phyloP scores from a whole-genome alignment of 345 rosid genomes.

The Brassica carinata region DNA sequence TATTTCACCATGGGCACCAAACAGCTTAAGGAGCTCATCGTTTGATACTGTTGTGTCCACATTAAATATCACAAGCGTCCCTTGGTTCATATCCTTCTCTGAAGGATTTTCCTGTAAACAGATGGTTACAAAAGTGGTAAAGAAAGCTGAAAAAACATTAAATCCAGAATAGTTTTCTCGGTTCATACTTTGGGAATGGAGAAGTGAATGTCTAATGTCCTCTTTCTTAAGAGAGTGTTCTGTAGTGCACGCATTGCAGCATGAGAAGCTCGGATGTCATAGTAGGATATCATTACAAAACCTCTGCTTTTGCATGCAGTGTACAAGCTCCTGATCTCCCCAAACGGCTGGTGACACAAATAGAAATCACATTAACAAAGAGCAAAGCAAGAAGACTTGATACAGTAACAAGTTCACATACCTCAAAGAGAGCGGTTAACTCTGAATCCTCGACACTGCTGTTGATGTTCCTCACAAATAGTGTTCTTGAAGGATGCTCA shows the following conservation, averaged over 20 bases:
- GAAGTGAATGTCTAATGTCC: conserved; percentile 92
- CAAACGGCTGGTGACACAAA: conserved; percentile 69
- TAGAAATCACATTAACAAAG: conserved; percentile 17
- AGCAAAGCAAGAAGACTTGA: neutral
- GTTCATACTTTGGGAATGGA: conserved; percentile 93
- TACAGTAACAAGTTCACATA: conserved; percentile 26
- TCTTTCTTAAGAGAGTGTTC: conserved; percentile 83
- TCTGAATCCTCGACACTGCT: conserved; percentile 93
- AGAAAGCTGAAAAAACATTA: conserved; percentile 12
- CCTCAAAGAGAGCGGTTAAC: conserved; percentile 87
- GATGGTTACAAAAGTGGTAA: conserved; percentile 2
- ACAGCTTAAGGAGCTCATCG: conserved; percentile 78
- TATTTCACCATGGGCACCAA: conserved; percentile 87
- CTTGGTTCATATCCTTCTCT: conserved; percentile 93
- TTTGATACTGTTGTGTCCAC: conserved; percentile 86
- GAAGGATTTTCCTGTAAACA: conserved; percentile 81
- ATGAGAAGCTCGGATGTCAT: conserved; percentile 89
- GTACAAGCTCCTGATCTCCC: conserved; percentile 87
- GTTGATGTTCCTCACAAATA: conserved; percentile 92
- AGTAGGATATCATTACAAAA: conserved; percentile 94
- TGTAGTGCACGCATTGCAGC: conserved; percentile 91
- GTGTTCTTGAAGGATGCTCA: conserved; percentile 95
- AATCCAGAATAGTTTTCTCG: neutral
- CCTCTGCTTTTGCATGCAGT: conserved; percentile 98
- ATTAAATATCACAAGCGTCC: conserved; percentile 91